Evolutionary conservation across 2,329 filamentous ascomycete genomes (phyloP), one percentile per base, ranked within the genome.

Genomic region (Verticillium dahliae): DNA sequence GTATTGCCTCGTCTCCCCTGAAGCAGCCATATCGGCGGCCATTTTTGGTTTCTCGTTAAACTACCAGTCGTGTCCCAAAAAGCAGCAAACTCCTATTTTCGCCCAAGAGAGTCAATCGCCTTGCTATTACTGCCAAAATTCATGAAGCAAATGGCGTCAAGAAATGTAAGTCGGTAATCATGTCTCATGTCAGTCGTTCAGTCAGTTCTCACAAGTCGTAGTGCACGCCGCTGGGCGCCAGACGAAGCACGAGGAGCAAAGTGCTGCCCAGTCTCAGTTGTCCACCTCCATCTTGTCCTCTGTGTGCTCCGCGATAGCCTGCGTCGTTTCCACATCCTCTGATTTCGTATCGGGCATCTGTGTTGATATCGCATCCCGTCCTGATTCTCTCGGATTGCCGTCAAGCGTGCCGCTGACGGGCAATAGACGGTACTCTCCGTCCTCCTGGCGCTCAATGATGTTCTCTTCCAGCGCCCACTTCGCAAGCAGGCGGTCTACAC

Each of bases 391-490:
- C 45, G 58, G n/a, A 33, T 55, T 63, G 34, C 54, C 67, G 15
- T 71, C 70, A 27, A 65, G 61, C 56, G 69, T 69, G 54, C 72
- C 78, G 18, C 75, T 76, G 37, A 79, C 78, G 37, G 69, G 73
- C 64, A 78, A 78, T n/a, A 88, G 75, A 41, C 80, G 79, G 68
- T 85, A 88, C 66, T 83, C 81, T 4, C 83, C 84, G 60, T 82
- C 80, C 15, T 79, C 80, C 61, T 80, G 80, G 7, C 76, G 74
- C 67, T 87, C 83, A 62, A 89, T 87, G 66, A 89, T 88, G 6
- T 78, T 79, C 67, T 89, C 85, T 1, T 85, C 82, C 22, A 88
- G 73, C 4, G 86, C 85, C 85, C 86, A 89, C 62, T 83, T 76
- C 0, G 84, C 81, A 54, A 89, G 72, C 45, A 86, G 72, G 1